Base-by-base conservation (phyloP, 257 asterid species). In the Cinchona pubescens region DNA sequence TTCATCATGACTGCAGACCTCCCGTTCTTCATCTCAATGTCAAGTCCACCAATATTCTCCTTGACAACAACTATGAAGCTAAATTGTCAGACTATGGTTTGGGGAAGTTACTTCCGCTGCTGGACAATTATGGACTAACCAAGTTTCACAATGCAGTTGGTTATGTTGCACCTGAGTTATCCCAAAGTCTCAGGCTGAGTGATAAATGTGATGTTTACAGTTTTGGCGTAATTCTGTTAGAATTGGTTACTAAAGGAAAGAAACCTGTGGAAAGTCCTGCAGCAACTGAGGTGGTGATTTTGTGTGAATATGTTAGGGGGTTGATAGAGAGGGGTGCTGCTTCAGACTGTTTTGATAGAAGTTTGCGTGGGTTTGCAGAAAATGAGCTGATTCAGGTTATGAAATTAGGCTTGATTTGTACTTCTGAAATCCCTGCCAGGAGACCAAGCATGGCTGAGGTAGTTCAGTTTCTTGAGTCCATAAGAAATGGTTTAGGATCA, bases 401-500 rank as follows among this genome's bases (percentile, higher is more conserved):
- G 97, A 90, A 88, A 82, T 64, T 94, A 79, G 97, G 99, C 14
- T 76, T 92, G 85, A 86, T 94, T 64, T 90, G 99, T 73, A 88
- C 96, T 35, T 79, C 78, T 2, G 99, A 94, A 73, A 67, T 40
- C 65, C 86, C 96, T 56, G 81, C 85, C 30, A 88, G 88, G 85
- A 87, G 98, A 76, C 97, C 98, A 40, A 93, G 91, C 85, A 93
- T 93, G 96, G 97, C 96, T 55, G 98, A 93, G 82, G 97, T 86
- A 25, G 96, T 91, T 71, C 97, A 93, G 82, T 88, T 93, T 87
- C 97, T 93, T 16, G 98, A 93, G 79, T 85, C 97, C 60, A 82
- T 92, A 75, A 83, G 96, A 72, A 92, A 90, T 78, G 97, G 92
- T 69, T 84, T 82, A 16, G 90, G 82, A 64, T 81, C 83, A 67